These are phyloP conservation scores for Diaporthe citriasiana DNA, from an alignment of 2,329 filamentous ascomycete species.

Conservation along the genomic window DNA sequence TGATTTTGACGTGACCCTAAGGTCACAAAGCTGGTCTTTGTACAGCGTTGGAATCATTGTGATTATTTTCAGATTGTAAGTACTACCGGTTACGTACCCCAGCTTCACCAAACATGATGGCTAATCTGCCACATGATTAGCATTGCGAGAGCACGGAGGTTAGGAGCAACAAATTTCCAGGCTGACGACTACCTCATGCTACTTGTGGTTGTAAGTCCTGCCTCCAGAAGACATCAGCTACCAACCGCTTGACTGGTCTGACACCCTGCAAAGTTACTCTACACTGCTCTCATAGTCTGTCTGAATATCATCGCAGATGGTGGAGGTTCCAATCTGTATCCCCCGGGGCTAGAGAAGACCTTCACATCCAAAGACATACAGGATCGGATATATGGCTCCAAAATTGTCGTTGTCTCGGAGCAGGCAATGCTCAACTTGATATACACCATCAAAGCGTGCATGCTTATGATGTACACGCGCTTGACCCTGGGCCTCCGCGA, in stretches of 20 bases:
- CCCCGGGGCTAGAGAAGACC: constrained; percentile 52
- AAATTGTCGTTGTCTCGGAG: constrained; percentile 60
- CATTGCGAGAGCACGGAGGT: constrained; percentile 20
- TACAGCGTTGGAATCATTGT: constrained; percentile 29
- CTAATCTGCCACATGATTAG: neutral
- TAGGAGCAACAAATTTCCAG: constrained; percentile 10
- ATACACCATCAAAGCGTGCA: constrained; percentile 48
- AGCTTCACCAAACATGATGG: neutral
- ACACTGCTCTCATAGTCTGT: constrained; percentile 57
- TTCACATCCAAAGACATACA: constrained; percentile 56
- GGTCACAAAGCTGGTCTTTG: constrained; percentile 33
- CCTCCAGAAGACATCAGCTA: neutral
- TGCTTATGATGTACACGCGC: constrained; percentile 51
- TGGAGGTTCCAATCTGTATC: constrained; percentile 59
- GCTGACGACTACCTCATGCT: constrained; percentile 32
- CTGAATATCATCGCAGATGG: constrained; percentile 57
- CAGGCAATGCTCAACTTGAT: constrained; percentile 54
- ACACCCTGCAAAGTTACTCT: constrained; percentile 43
- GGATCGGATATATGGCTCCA: constrained; percentile 59
- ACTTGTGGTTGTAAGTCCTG: neutral
- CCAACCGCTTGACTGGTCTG: neutral
- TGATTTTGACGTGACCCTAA: constrained; percentile 24
- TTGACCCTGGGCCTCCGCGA: constrained; percentile 55
- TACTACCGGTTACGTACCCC: neutral
- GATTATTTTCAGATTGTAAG: constrained; percentile 28